Evolutionary conservation across 495 filamentous ascomycete species (phyloP).

Genomic region (Wilcoxina mikolae): DNA sequence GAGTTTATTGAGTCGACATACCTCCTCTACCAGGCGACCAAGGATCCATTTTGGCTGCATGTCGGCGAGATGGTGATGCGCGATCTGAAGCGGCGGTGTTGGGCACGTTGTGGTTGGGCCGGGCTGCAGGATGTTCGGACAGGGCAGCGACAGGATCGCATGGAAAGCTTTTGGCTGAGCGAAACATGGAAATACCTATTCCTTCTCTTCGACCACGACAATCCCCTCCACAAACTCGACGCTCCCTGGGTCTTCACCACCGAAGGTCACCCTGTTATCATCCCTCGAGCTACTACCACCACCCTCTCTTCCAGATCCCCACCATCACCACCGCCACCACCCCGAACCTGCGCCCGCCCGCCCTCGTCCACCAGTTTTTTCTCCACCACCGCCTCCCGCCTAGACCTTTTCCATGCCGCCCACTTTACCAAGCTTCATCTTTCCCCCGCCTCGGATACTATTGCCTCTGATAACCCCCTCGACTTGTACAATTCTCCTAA

Average conservation of each 20-base stretch:
- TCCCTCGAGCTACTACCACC: slow-evolving; percentile 46
- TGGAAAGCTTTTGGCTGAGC: slow-evolving; percentile 98
- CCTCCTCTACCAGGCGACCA: slow-evolving; percentile 80
- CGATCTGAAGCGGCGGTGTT: slow-evolving; percentile 79
- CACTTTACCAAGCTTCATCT: slow-evolving; percentile 67
- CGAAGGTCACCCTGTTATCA: slow-evolving; percentile 83
- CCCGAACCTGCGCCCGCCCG: slow-evolving; percentile 48
- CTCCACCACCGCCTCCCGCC: slow-evolving; percentile 65
- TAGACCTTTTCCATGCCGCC: slow-evolving; percentile 85
- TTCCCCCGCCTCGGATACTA: slow-evolving; percentile 38
- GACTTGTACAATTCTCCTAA: slow-evolving; percentile 33
- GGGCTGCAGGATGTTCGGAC: slow-evolving; percentile 84
- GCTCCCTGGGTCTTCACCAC: slow-evolving; percentile 85
- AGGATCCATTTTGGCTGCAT: slow-evolving; percentile 90
- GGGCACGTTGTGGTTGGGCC: slow-evolving; percentile 89
- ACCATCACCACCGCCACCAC: slow-evolving; percentile 35
- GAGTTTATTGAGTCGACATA: slow-evolving; percentile 96
- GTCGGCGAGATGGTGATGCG: slow-evolving; percentile 88
- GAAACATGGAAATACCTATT: slow-evolving; percentile 94
- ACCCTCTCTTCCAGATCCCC: slow-evolving; percentile 46
- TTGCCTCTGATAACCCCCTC: slow-evolving; percentile 16
- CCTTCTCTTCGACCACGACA: slow-evolving; percentile 64
- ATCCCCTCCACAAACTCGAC: slow-evolving; percentile 78
- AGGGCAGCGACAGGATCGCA: slow-evolving; percentile 81
- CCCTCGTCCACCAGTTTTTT: slow-evolving; percentile 45